Percentiles rank a stretch among this genome's conserved stretches.
Conservation (phyloP, 1,284 basidiomycete species). For the Golubevia sp. region DNA sequence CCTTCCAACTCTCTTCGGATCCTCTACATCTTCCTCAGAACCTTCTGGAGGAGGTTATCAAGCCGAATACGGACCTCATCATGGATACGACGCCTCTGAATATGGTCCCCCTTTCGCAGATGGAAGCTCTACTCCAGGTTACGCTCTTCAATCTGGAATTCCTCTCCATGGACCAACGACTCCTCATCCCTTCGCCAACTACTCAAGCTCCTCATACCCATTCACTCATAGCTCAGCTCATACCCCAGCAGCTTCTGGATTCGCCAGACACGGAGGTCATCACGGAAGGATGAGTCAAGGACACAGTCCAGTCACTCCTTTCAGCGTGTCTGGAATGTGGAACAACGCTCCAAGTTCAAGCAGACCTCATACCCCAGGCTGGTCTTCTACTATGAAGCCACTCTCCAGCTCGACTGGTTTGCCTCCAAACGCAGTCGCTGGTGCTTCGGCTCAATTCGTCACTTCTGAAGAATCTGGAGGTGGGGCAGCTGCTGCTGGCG, state of each 20-base stretch:
- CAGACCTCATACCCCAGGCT: slow-evolving; percentile 40
- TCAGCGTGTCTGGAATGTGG: slow-evolving; percentile 40
- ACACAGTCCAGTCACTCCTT: slow-evolving; percentile 39
- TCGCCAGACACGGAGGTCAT: too few species aligned
- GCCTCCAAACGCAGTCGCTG: background rate
- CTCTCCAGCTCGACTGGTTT: background rate
- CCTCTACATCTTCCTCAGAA: background rate
- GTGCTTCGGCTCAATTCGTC: slow-evolving; percentile 18
- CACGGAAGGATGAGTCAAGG: too few species aligned
- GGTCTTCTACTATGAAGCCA: background rate
- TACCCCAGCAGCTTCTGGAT: too few species aligned
- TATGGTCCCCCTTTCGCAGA: slow-evolving; percentile 5
- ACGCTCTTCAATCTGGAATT: background rate
- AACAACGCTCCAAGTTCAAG: slow-evolving; percentile 18
- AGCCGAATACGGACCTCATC: background rate
- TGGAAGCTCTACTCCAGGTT: slow-evolving; percentile 1
- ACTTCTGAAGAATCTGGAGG: slow-evolving; percentile 26
- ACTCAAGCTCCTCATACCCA: slow-evolving; percentile 3
- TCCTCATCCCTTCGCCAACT: slow-evolving; percentile 53
- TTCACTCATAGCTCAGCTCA: too few species aligned
- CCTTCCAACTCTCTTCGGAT: slow-evolving; percentile 48
- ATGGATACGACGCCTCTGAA: background rate
- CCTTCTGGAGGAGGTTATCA: background rate
- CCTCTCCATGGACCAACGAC: slow-evolving; percentile 23
- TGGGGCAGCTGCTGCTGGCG: slow-evolving; percentile 4